Percentiles rank a stretch among this genome's conserved stretches.
phyloP scores from a whole-genome alignment of 176 grass and related monocot species.

The Oryza longistaminata region DNA sequence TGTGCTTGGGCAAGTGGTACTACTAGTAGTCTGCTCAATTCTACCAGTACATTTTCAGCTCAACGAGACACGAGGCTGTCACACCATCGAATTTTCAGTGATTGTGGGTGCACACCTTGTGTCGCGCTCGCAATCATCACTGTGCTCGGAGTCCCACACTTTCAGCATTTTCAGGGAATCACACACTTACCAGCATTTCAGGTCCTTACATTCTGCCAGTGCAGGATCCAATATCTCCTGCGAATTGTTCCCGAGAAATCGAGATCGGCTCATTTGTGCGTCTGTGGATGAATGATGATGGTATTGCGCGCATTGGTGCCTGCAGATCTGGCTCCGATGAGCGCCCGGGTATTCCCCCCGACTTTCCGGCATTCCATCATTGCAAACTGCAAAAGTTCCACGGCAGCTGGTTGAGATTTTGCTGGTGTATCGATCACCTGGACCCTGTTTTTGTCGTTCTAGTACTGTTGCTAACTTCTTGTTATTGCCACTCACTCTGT shows the following conservation, averaged over 20 bases:
- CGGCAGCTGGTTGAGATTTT: background rate
- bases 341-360: background rate
- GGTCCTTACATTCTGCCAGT: background rate
- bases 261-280: background rate
- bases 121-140: slow-evolving; percentile 36
- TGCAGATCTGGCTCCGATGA: slow-evolving; percentile 10
- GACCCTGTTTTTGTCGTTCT: background rate
- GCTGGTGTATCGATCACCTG: background rate
- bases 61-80: background rate
- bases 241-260: slow-evolving; percentile 1
- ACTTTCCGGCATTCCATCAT: slow-evolving; percentile 40
- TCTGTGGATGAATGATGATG: background rate
- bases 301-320: background rate
- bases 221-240: slow-evolving; percentile 40
- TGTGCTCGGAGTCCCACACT: background rate
- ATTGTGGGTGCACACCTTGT: background rate
- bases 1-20: background rate
- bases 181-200: background rate
- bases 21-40: background rate
- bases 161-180: background rate
- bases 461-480: too few species aligned
- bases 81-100: slow-evolving; percentile 10
- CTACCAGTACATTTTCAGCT: background rate
- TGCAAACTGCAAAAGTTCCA: background rate
- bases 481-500: background rate